Base-by-base conservation (phyloP, 257 asterid species). In the Cynanchum wilfordii region DNA sequence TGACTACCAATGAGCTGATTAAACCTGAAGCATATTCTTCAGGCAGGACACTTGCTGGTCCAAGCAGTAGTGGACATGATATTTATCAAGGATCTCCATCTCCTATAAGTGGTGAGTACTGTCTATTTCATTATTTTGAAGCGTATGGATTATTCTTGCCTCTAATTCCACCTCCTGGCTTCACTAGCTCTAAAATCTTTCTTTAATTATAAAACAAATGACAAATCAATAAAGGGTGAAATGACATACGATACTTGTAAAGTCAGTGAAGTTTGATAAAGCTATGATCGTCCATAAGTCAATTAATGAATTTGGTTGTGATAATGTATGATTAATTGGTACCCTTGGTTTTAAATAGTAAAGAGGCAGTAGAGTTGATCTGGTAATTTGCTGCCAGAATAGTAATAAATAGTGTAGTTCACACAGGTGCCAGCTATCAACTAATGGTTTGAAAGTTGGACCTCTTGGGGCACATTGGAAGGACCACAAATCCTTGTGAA, bases 61-160 rank as follows among this genome's bases (percentile, higher is more conserved):
- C 85, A 56, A 86, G 85, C 74, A 79, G 86, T 78, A 79, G 84
- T 50, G 96, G 92, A 65, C 94, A 89, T 76, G 96, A 84, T 79
- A 73, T 82, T 36, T 83, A 85, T 87, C 94, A 86, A 76, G 90
- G 83, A 70, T 82, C 91, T 75, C 77, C 82, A 19, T 73, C 93
- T 42, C 87, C 81, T 77, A 68, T 80, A 20, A 79, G 81, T 44
- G 87, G 93, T 75, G 79, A 81, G 81, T 71, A 38, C 60, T 58
- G 42, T 33, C 67, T 36, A n/a, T 54, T 25, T 67, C 68, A 40
- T 30, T 25, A 2, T 15, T 54, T 58, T 24, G 47, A 51, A 64
- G 47, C 49, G 33, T 4, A 2, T 9, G 2, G 42, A 15, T 70
- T 58, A 2, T 73, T 60, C 49, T 64, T n/a, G 5, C 15, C 22